Base-by-base conservation (phyloP, 768 basidiomycete species). In the Podaxis pistillaris region DNA sequence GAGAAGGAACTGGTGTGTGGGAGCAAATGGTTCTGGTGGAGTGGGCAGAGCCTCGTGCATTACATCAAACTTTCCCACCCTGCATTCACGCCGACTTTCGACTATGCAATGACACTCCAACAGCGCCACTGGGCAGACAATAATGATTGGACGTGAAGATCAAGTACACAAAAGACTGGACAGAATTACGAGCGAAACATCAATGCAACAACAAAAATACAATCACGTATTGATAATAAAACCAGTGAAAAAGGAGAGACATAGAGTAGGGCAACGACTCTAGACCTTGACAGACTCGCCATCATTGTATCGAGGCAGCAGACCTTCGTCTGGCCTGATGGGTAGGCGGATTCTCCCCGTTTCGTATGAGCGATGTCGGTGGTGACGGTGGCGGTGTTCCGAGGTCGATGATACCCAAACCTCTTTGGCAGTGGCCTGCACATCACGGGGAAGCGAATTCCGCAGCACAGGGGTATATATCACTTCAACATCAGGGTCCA, bases 401-500 rank as follows among this genome's bases (percentile, higher is more conserved):
- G 61, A 65, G 17, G 76, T 68, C 22, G 69, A 69, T 2, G 79
- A 74, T 9, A 92, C 77, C 90, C 90, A 91, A 9, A 86, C 89
- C 67, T 90, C 89, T 56, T 78, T 84, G n/a, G 83, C 84, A 19
- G 75, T 79, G 30, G 82, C 80, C 1, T 83, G 85, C 22, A 83
- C 73, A 55, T 83, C 75, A 38, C 79, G 77, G 8, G 89, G 81
- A 9, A 91, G 73, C 12, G 82, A 78, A 63, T 73, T 78, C 44
- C 88, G 71, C 0, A 87, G 82, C 0, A 92, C 81, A 12, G 89
- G 88, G n/a, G 88, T 86, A 68, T 91, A 92, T n/a, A 92, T 82
- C 33, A 86, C 64, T 63, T 78, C 73, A 50, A 69, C 66, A 55
- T 70, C 72, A 44, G 65, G 51, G 64, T 65, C 30, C 63, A 64